phyloP scores from a whole-genome alignment of 2,329 filamentous ascomycete genomes.

The Ceratocystiopsis brevicomis region DNA sequence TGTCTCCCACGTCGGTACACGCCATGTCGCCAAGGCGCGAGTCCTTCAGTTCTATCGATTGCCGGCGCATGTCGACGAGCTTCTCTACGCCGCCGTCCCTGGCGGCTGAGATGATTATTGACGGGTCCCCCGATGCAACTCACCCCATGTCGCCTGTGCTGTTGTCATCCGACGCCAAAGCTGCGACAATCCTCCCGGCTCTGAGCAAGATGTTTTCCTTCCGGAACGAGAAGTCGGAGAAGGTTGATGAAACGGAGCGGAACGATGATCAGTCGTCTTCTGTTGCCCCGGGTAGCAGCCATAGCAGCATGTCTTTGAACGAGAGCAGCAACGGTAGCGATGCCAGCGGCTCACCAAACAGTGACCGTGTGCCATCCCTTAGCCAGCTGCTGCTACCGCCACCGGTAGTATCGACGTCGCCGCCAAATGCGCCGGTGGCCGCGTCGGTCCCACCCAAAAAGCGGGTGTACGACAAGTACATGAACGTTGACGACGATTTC shows the following conservation, averaged over 20 bases:
- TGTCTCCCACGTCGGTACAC: neutral
- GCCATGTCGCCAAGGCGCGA: constrained; percentile 6
- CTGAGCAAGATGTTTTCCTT: constrained; percentile 10
- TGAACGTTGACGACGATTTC: constrained; percentile 2
- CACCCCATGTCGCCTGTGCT: constrained; percentile 1
- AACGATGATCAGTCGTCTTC: too few species aligned
- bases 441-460: constrained; percentile 4
- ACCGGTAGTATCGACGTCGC: constrained; percentile 1
- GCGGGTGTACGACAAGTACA: constrained; percentile 9
- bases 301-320: neutral
- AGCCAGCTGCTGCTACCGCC: constrained; percentile 8
- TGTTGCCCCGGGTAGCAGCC: neutral
- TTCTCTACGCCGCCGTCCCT: constrained; percentile 4
- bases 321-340: neutral
- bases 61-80: constrained; percentile 4
- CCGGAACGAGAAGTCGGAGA: constrained; percentile 1
- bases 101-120: constrained; percentile 1
- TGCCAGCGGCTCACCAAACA: constrained; percentile 1
- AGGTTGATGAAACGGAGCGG: too few species aligned
- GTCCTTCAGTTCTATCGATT: constrained; percentile 4
- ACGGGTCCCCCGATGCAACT: neutral
- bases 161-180: constrained; percentile 5
- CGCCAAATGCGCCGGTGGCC: neutral
- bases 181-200: constrained; percentile 7
- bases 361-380: constrained; percentile 7